phyloP scores from a whole-genome alignment of 2,329 filamentous ascomycete genomes.

The Mycosphaerelloides madeirae region DNA sequence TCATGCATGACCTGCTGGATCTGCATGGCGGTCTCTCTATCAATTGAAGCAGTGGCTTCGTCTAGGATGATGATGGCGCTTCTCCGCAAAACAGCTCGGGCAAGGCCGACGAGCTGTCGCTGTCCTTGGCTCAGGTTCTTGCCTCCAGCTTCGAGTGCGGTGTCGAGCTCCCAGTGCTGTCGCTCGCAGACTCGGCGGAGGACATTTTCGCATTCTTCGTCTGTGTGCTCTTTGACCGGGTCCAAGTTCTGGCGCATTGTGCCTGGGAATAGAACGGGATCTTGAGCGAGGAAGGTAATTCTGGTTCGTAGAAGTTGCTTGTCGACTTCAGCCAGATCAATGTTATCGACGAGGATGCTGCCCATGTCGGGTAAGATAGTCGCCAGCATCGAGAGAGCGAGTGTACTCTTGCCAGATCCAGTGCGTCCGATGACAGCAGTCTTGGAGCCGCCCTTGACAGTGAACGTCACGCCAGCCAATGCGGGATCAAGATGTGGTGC shows the following conservation, averaged over 20 bases:
- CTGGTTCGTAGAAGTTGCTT: slow-evolving; percentile 56
- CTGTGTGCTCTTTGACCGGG: slow-evolving; percentile 53
- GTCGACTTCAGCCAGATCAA: slow-evolving; percentile 57
- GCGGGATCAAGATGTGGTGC: slow-evolving; percentile 72
- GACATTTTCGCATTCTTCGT: slow-evolving; percentile 51
- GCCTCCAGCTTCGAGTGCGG: slow-evolving; percentile 56
- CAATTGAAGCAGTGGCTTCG: slow-evolving; percentile 62
- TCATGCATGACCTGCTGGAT: slow-evolving; percentile 54
- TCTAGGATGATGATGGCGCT: slow-evolving; percentile 61
- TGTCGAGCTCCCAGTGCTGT: slow-evolving; percentile 54
- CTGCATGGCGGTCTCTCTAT: slow-evolving; percentile 55
- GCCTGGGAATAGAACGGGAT: slow-evolving; percentile 61
- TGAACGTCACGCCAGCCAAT: slow-evolving; percentile 63
- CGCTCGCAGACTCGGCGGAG: slow-evolving; percentile 51
- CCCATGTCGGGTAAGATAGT: slow-evolving; percentile 53
- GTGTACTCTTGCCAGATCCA: slow-evolving; percentile 76
- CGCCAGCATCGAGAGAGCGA: slow-evolving; percentile 58
- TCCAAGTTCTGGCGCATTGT: slow-evolving; percentile 60
- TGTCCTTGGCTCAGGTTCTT: slow-evolving; percentile 62
- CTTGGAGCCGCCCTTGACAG: slow-evolving; percentile 71
- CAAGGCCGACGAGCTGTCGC: slow-evolving; percentile 60
- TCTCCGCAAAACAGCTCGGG: slow-evolving; percentile 57
- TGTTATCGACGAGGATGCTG: slow-evolving; percentile 55
- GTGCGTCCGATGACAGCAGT: slow-evolving; percentile 78
- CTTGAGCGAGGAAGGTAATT: slow-evolving; percentile 64